Evolutionary conservation across 2,329 filamentous ascomycete species (phyloP), one percentile per base, ranked within the genome.

Genomic region (Diplodia sapinea): DNA sequence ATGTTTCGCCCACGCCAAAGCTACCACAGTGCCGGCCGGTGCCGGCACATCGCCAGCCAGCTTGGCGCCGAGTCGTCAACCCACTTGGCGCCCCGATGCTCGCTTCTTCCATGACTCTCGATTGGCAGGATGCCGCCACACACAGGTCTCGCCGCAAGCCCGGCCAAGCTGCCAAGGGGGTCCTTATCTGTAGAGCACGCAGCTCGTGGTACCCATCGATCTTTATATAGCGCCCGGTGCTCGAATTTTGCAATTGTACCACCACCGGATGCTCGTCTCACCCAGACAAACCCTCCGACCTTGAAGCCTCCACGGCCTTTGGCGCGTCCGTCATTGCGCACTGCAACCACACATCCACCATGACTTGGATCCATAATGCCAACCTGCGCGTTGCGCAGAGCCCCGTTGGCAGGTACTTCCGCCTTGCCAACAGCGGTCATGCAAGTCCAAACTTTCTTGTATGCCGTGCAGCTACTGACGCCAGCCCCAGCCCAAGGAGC

Each of bases 361-460:
- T 66, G 63, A 49, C 40, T 15, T 78, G 75, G 71, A 65, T 77
- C 65, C 73, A 79, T 55, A 76, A 75, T 55, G 70, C 73, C 69
- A 79, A 80, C 67, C 56, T 70, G 31, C 73, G 71, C 54, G 70
- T 79, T 65, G 78, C 77, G 40, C 71, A 72, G 71, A 77, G 77
- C 61, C 52, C 73, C 15, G 73, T 79, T 69, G 78, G 78, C 69
- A 73, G 70, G 65, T 80, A 79, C 71, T 96, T 96, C 80, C 87
- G 88, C 71, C 87, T 96, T 50, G 92, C 96, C 70, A 91, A 91
- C 71, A 93, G 87, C 49, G 92, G 92, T 73, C 91, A 94, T 86
- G 90, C 92, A 86, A 83, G 88, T 85, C 68, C 23, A 33, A 47
- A 59, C 65, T 52, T 13, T 61, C 59, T 56, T 38, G 50, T 52